Evolutionary conservation across 2,329 filamentous ascomycete genomes (phyloP).

Genomic region (Pyricularia pennisetigena): DNA sequence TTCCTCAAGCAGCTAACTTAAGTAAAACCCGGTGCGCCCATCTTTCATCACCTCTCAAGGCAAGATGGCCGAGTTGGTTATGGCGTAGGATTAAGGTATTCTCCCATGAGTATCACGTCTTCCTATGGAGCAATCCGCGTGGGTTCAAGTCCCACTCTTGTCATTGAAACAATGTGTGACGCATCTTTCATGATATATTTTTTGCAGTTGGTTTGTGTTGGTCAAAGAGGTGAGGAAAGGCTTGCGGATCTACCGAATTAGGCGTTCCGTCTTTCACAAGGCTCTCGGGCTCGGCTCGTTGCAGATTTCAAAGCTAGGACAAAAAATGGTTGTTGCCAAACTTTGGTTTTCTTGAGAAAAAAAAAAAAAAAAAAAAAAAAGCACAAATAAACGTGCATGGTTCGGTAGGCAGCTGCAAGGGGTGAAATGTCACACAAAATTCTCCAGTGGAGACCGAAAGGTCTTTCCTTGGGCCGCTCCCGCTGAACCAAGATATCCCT

Average conservation of each 20-base stretch:
- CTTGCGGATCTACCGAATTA: no score
- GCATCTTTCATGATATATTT: not conserved
- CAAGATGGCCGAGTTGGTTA: conserved; percentile 19
- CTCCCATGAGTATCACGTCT: conserved; percentile 9
- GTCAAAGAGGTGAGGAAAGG: no score
- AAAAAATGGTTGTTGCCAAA: no score
- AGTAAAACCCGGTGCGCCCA: not conserved
- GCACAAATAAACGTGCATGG: not conserved
- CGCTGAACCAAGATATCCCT: not conserved
- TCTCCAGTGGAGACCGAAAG: not conserved
- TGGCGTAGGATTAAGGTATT: conserved; percentile 18
- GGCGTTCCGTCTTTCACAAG: no score
- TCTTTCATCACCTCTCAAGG: not conserved
- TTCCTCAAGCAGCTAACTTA: not conserved
- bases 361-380: not conserved
- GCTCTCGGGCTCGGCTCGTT: no score
- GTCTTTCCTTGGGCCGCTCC: not conserved
- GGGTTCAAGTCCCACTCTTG: conserved; percentile 2
- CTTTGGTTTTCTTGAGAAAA: no score
- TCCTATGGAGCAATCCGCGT: conserved; percentile 1
- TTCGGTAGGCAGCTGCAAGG: not conserved
- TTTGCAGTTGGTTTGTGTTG: conserved; percentile 11
- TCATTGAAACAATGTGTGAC: not conserved
- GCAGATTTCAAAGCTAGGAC: no score
- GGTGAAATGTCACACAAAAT: not conserved